Evolutionary conservation across 768 basidiomycete species (phyloP), one percentile per base, ranked within the genome.

Genomic region (Pisolithus orientalis): DNA sequence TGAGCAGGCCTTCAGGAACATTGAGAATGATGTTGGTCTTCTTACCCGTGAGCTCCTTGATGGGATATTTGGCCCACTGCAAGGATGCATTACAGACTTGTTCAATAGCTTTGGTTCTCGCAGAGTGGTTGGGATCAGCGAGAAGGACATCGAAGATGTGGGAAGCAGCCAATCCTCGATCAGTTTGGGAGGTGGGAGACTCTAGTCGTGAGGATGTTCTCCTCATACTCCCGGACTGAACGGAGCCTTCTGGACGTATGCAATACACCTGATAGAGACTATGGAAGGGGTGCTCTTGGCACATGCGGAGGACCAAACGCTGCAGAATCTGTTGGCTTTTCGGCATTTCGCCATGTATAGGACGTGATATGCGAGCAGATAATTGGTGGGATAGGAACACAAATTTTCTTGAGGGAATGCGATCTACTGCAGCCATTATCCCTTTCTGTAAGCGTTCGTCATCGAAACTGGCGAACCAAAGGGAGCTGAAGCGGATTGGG

Each of bases 341-440:
- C 5, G 68, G 53, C 34, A 69, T 34, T 3, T 62, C 45, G 24
- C 64, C 59, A 27, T 65, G 50, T 8, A 64, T 56, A 14, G 73
- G 53, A 42, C 71, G 79, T 11, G 85, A 80, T 29, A 98, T 75
- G 7, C 94, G 82, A n/a, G 95, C 94, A 0, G 93, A 84, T 5
- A 99, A 80, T 69, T 99, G 96, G 69, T 94, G 92, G 72, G 91
- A 84, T 50, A 98, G 76, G 67, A 93, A 91, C 42, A 95, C 78
- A 62, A 97, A 87, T 66, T 98, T 98, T 54, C 81, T 77, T 0
- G 94, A 90, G 1, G 94, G 89, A 38, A 94, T 78, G 2, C 76
- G 73, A 44, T 68, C 67, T 8, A 93, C 65, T 2, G 82, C 78
- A 1, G 57, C 40, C 37, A 71, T 59, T 65, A 85, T 56, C 46